Conservation (phyloP, 176 grass and related monocot species). For the Triticum timopheevii region DNA sequence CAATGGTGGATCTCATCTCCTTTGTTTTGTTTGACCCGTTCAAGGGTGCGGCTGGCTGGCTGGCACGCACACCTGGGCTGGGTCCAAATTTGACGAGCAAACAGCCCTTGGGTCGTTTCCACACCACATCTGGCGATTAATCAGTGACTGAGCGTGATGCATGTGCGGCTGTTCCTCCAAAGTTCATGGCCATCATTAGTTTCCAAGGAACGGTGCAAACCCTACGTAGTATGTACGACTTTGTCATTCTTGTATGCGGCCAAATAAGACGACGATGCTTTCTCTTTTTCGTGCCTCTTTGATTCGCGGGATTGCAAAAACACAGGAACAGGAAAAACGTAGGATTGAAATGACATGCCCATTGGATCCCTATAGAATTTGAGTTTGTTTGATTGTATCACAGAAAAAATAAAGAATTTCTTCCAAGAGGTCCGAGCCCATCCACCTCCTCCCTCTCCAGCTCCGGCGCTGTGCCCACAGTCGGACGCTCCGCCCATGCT, state of each 20-base stretch:
- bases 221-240: conserved; percentile 33
- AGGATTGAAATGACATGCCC: too few relatives aligned
- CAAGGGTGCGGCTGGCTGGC: conserved; percentile 1
- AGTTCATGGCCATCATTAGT: conserved; percentile 33
- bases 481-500: too few relatives aligned
- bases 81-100: conserved; percentile 8
- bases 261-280: conserved; percentile 19
- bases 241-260: conserved; percentile 35
- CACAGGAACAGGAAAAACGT: too few relatives aligned
- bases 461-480: too few relatives aligned
- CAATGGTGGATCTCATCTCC: conserved; percentile 26
- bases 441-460: too few relatives aligned
- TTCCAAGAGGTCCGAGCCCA: too few relatives aligned
- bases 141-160: neutral
- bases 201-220: conserved; percentile 17
- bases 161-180: conserved; percentile 54
- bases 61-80: neutral
- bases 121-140: neutral
- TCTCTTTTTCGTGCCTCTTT: neutral
- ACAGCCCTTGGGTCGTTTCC: neutral
- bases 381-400: too few relatives aligned
- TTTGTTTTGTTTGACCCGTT: conserved; percentile 18
- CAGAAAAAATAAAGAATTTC: too few relatives aligned
- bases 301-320: too few relatives aligned
- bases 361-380: too few relatives aligned